Evolutionary conservation across 2,329 filamentous ascomycete genomes (phyloP).

Genomic region (Trichoderma sp.): DNA sequence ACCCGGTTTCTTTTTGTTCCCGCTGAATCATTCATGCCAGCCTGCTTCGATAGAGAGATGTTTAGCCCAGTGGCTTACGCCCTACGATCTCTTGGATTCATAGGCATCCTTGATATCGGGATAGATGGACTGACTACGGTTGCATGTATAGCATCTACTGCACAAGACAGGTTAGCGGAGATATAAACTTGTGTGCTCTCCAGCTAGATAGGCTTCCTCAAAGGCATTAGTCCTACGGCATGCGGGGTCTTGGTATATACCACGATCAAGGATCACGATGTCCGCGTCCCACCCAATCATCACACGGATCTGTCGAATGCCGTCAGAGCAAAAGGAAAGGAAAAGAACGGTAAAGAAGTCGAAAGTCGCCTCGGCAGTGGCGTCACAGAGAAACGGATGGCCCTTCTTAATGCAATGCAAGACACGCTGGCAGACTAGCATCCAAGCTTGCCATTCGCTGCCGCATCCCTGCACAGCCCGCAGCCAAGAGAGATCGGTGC

Average conservation of each 20-base stretch:
- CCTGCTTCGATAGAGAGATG: neutral
- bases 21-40: no score
- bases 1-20: neutral
- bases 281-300: neutral
- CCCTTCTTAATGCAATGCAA: constrained; percentile 35
- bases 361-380: neutral
- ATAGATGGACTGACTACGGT: neutral
- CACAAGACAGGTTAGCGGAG: neutral
- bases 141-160: neutral
- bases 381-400: neutral
- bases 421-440: constrained; percentile 37
- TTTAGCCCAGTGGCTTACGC: neutral
- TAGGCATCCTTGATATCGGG: neutral
- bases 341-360: neutral
- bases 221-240: neutral
- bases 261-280: neutral
- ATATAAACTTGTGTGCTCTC: neutral
- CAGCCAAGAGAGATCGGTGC: constrained; percentile 28
- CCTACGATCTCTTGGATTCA: neutral
- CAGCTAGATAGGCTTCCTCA: neutral
- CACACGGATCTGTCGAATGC: neutral
- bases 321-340: neutral
- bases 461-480: constrained; percentile 21
- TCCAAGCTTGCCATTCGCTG: constrained; percentile 20
- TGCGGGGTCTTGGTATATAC: neutral